Base-by-base conservation (phyloP, 2,329 filamentous ascomycete species). In the Colletotrichum sp. region DNA sequence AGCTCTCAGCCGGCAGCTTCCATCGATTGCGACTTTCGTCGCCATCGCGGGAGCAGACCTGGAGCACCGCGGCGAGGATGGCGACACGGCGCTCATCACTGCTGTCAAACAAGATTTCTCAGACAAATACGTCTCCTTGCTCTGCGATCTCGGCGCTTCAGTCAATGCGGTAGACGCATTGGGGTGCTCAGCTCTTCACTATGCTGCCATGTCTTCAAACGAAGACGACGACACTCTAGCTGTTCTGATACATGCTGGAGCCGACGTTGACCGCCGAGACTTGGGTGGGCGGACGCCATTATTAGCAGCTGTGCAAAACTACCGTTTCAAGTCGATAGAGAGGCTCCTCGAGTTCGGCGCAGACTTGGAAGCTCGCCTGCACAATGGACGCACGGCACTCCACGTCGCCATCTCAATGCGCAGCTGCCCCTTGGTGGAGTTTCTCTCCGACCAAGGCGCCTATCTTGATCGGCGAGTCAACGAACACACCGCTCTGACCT, bases 381-480 rank as follows among this genome's bases (percentile, higher is more conserved):
- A 73, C 10, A 75, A 73, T 9, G 77, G 76, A 7, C 75, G 74
- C n/a, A 78, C 79, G 13, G 72, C 78, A 16, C 74, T 81, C 5
- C 75, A 79, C 59, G 59, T 79, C 38, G 79, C 79, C 36, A 77
- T 80, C 32, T 68, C 77, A 14, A 74, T 77, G 61, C 75, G 75
- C 18, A 78, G 63, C 63, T 66, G 32, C 7, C 61, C 70, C 6
- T 68, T 81, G n/a, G 77, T 73, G 18, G 71, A 77, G 32, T 43
- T 81, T 4, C 74, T 81, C 18, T 79, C 77, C 14, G 78, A 81
- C 24, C 73, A 76, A 18, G 80, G 79, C 16, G 79, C 78, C 10
- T 73, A 74, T 66, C 64, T 80, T 9, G 72, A 80, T 30, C 64
- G 65, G 26, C 59, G 58, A 4, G 69, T 75, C 13, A 73, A 76